Percentiles rank a stretch among this genome's conserved stretches.
Evolutionary conservation across 179 eudicot genomes (phyloP).

Genomic region (Corrigiola litoralis): DNA sequence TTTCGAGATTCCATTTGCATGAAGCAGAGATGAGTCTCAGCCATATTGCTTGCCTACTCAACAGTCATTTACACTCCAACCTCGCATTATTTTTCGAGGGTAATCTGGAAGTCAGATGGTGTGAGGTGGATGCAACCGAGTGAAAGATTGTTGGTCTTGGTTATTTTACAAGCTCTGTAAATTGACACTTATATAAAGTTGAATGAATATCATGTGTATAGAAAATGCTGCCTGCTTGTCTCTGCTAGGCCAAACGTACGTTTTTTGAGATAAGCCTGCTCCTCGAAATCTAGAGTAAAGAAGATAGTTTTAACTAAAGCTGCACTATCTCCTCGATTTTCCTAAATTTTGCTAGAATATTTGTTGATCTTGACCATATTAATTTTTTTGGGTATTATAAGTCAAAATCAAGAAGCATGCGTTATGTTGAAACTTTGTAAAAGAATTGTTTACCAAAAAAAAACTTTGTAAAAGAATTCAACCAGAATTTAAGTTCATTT

Average conservation of each 20-base stretch:
- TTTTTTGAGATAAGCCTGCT: no score
- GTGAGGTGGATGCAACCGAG: not conserved
- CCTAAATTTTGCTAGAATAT: not conserved
- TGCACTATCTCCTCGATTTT: no score
- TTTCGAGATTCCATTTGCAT: conserved; percentile 6
- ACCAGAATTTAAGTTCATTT: no score
- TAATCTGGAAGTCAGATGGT: not conserved
- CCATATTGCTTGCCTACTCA: not conserved
- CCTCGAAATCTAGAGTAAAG: no score
- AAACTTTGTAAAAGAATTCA: not conserved
- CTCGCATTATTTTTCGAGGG: not conserved
- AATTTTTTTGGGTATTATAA: not conserved
- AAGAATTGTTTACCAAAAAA: no score
- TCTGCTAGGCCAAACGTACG: no score
- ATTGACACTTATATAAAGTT: not conserved
- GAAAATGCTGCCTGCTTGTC: not conserved
- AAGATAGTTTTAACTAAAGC: no score
- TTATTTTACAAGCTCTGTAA: not conserved
- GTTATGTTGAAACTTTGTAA: not conserved
- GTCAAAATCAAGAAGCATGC: conserved; percentile 8
- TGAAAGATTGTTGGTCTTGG: not conserved
- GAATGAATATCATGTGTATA: not conserved
- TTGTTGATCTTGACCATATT: not conserved
- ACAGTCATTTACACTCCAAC: not conserved
- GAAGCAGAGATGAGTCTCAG: not conserved